These are phyloP conservation scores for Parastagonospora nodorum DNA, from an alignment of 2,329 filamentous ascomycete genomes.

Conservation along the genomic window DNA sequence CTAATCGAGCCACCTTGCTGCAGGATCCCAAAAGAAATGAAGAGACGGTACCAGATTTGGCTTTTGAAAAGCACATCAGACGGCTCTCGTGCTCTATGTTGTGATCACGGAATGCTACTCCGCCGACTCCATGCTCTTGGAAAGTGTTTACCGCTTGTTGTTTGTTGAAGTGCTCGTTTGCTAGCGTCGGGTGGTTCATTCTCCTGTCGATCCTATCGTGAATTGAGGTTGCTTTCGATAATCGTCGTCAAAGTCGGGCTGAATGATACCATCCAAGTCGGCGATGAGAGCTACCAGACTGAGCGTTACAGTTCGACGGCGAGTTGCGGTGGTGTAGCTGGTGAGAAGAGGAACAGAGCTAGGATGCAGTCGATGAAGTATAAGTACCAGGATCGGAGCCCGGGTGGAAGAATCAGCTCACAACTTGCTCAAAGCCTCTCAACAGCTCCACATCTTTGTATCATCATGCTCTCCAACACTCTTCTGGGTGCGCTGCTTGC, in stretches of 20 bases:
- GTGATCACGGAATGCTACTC: slow-evolving; percentile 1
- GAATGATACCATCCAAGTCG: slow-evolving; percentile 22
- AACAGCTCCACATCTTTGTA: slow-evolving; percentile 13
- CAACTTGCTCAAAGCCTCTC: slow-evolving; percentile 34
- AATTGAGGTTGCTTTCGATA: slow-evolving; percentile 15
- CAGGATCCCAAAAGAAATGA: slow-evolving; percentile 1
- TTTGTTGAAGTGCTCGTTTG: not conserved
- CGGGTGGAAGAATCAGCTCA: slow-evolving; percentile 25
- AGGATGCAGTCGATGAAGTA: slow-evolving; percentile 10
- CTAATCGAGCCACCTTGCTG: too few species aligned
- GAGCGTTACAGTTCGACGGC: slow-evolving; percentile 3
- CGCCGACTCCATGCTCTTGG: slow-evolving; percentile 19
- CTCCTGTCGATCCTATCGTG: slow-evolving; percentile 27
- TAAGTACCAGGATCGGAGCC: slow-evolving; percentile 21
- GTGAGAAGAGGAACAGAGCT: not conserved
- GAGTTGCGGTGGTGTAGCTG: not conserved
- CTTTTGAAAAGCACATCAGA: not conserved
- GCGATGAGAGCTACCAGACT: slow-evolving; percentile 22
- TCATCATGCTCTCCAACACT: slow-evolving; percentile 25
- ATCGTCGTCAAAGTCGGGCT: slow-evolving; percentile 24
- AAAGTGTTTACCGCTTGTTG: not conserved
- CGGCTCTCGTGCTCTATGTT: not conserved
- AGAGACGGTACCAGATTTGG: not conserved
- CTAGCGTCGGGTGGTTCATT: not conserved
- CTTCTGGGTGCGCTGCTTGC: slow-evolving; percentile 26